Conservation (phyloP, 306 rosid species). For the Castanea mollissima region DNA sequence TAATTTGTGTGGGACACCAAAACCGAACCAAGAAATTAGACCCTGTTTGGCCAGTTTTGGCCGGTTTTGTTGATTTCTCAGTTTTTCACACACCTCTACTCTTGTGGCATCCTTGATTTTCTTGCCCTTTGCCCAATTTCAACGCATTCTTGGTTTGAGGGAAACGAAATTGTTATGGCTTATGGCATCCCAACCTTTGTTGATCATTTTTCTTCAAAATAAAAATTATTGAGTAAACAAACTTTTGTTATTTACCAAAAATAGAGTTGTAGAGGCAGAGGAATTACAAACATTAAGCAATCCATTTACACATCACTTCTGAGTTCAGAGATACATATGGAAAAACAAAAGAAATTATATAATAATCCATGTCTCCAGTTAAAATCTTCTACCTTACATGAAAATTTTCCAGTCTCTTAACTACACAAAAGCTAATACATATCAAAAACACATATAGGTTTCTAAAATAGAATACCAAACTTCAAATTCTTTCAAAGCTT, state of each 20-base stretch:
- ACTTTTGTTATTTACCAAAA: background rate
- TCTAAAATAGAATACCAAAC: constrained; percentile 33
- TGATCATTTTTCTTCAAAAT: too few relatives aligned
- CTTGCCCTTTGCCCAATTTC: too few relatives aligned
- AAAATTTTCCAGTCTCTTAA: constrained; percentile 40
- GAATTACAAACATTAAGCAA: constrained; percentile 35
- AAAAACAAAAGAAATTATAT: constrained; percentile 37
- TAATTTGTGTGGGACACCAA: too few relatives aligned
- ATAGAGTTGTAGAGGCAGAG: background rate
- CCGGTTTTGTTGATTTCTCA: too few relatives aligned
- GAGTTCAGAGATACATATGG: constrained; percentile 35
- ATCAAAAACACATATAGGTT: constrained; percentile 35
- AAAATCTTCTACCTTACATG: constrained; percentile 33
- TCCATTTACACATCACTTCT: constrained; percentile 47
- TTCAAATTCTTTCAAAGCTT: constrained; percentile 21
- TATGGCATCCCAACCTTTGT: too few relatives aligned
- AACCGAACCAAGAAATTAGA: too few relatives aligned
- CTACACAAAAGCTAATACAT: constrained; percentile 42
- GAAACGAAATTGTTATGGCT: too few relatives aligned
- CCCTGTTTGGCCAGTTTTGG: too few relatives aligned
- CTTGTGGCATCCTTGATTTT: too few relatives aligned
- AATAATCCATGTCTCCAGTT: constrained; percentile 41
- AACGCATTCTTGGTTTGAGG: too few relatives aligned
- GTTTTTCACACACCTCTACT: too few relatives aligned
- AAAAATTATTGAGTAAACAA: too few relatives aligned